Evolutionary conservation across 129 eudicot genomes (phyloP), one percentile per base, ranked within the genome.

Genomic region (Chrysanthemum lavandulifolium): DNA sequence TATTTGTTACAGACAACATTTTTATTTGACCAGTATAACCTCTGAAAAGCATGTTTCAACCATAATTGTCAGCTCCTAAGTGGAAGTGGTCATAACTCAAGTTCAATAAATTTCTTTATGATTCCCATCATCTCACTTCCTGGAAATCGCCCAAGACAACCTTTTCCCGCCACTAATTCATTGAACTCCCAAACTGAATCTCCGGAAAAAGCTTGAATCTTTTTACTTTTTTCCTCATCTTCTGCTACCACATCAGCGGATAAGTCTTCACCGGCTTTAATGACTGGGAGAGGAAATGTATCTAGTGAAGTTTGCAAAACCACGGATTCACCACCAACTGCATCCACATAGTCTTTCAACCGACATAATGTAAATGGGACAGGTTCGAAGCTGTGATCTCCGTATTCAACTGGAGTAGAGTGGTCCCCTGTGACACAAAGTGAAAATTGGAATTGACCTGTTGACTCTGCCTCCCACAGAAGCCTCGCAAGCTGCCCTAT

Each of bases 101-200:
- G 84, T 62, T 82, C 52, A 59, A 90, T 75, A 81, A 83, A 90
- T 10, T 80, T 80, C 78, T 88, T 94, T 65, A 94, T 88, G 15
- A 88, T 86, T 65, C 87, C 93, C 97, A 94, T 94, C 97, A 90
- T 94, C 85, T 94, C 96, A 80, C 91, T 73, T 9, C 97, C 98
- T 3, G 90, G 87, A 82, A 94, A 94, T 43, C 98, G 88, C 63
- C 98, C 98, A 59, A 94, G 93, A 80, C 87, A 86, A 33, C 98
- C 98, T 68, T 84, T 83, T 10, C 96, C 96, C 23, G 92, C 92
- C 1, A 86, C 89, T 36, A 94, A 76, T 84, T 94, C 98, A 73
- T 80, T 72, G 13, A 90, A 86, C 82, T 83, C 80, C 52, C 50
- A 77, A 79, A 94, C 98, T 2, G 84, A 75, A 81, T 94, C 98